Evolutionary conservation across 2,329 filamentous ascomycete species (phyloP), one percentile per base, ranked within the genome.

Genomic region (Alternaria atra): DNA sequence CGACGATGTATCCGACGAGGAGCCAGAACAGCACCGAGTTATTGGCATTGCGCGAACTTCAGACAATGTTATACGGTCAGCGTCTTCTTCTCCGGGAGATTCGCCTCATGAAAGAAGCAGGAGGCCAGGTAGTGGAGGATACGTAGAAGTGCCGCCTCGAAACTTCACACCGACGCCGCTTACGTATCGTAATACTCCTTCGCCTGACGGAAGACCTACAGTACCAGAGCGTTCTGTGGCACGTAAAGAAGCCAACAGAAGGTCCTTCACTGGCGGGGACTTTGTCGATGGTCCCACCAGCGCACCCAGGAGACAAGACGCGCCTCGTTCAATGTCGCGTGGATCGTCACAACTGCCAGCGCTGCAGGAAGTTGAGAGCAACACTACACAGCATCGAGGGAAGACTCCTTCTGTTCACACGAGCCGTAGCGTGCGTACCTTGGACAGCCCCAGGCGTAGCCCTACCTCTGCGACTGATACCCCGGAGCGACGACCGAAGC

Each of bases 31-130:
- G 27, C 53, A 65, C 3, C 63, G 71, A 27, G 76, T 73, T 44
- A 82, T 82, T 63, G 80, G 81, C 48, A 70, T 82, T 39, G 81
- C 81, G 17, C 78, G 68, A 50, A 82, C 81, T 6, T 80, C 81
- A 12, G 76, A 83, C 64, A 65, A 76, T 15, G 73, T 74, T 13
- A 75, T 79, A 37, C 67, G 66, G 34, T 65, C 73, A 25, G 65
- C 71, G 3, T 71, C 74, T 12, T 72, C 73, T 12, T 71, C 75
- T 35, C 67, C 72, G 20, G 52, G 34, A 10, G 73, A 74, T 23
- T 51, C 56, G 7, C 50, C 59, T 25, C 29, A 55, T 37, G 65
- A 67, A 40, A 63, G 60, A 29, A 66, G 67, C 37, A 66, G 67
- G 35, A 35, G 61, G 6, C 62, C 67, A 17, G 63, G 67, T 8